Evolutionary conservation across 2,329 filamentous ascomycete species (phyloP).

Genomic region (Beauveria varroae): DNA sequence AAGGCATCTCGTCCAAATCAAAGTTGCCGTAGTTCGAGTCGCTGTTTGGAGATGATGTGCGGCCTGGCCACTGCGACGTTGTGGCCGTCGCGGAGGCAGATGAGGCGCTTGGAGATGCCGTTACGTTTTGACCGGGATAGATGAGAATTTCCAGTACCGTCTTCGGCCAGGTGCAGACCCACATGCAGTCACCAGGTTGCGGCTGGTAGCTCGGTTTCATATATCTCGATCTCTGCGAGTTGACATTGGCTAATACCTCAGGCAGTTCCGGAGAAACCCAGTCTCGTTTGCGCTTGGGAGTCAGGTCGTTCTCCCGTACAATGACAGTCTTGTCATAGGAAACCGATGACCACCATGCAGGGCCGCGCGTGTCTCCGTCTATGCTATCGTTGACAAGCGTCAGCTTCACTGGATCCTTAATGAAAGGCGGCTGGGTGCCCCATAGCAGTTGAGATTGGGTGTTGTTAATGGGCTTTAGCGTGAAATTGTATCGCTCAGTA

Average conservation of each 20-base stretch:
- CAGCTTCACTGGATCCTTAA: conserved; percentile 32
- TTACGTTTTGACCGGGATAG: conserved; percentile 46
- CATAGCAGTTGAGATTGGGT: conserved; percentile 38
- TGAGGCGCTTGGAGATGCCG: conserved; percentile 17
- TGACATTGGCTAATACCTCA: conserved; percentile 4
- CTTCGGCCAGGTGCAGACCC: conserved; percentile 52
- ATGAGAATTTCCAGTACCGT: conserved; percentile 50
- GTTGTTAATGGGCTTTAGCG: conserved; percentile 29
- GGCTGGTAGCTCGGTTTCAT: conserved; percentile 21
- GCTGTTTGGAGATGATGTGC: background rate
- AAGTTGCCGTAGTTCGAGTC: conserved; percentile 13
- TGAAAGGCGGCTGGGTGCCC: conserved; percentile 45
- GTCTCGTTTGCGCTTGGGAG: conserved; percentile 21
- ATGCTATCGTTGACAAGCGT: conserved; percentile 44
- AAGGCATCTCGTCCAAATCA: conserved; percentile 4
- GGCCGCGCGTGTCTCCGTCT: conserved; percentile 36
- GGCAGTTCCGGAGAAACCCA: conserved; percentile 14
- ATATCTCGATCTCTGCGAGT: conserved; percentile 20
- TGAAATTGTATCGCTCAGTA: conserved; percentile 33
- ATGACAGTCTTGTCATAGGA: conserved; percentile 51
- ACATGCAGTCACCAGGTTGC: conserved; percentile 43
- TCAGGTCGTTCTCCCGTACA: conserved; percentile 35
- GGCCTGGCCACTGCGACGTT: conserved; percentile 10
- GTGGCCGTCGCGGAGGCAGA: conserved; percentile 12
- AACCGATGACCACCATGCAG: conserved; percentile 47